These are phyloP conservation scores for Margaritispora aquatica DNA, from an alignment of 495 filamentous ascomycete genomes.

Conservation along the genomic window DNA sequence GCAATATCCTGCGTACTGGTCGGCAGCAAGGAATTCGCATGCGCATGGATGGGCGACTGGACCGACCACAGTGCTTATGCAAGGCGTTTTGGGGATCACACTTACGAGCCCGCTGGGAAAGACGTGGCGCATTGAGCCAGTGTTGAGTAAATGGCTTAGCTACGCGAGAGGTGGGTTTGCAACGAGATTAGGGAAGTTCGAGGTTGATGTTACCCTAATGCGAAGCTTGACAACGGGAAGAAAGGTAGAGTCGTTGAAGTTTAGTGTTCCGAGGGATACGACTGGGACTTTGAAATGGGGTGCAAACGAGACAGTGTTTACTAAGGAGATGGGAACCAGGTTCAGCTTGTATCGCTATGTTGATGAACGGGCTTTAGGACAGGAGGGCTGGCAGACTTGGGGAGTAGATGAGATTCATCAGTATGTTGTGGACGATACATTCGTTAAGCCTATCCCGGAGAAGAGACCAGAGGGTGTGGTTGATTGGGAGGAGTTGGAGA, in stretches of 20 bases:
- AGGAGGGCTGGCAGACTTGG: constrained; percentile 23
- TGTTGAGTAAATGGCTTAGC: constrained; percentile 43
- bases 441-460: constrained; percentile 25
- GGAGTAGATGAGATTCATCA: constrained; percentile 27
- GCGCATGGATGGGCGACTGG: constrained; percentile 58
- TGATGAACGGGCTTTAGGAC: neutral
- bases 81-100: constrained; percentile 48
- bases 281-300: constrained; percentile 36
- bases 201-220: constrained; percentile 28
- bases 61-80: constrained; percentile 48
- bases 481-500: constrained; percentile 28
- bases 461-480: constrained; percentile 26
- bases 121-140: constrained; percentile 46
- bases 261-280: constrained; percentile 40
- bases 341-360: constrained; percentile 9
- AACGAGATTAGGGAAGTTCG: constrained; percentile 45
- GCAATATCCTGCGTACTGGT: constrained; percentile 51
- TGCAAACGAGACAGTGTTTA: neutral
- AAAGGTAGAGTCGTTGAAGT: constrained; percentile 32
- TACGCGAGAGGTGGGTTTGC: constrained; percentile 50
- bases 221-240: constrained; percentile 9
- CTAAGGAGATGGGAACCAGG: neutral
- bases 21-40: constrained; percentile 45
- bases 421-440: constrained; percentile 19
- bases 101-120: constrained; percentile 39